Conservation (phyloP, 257 asterid species). For the Capsicum rhomboideum region DNA sequence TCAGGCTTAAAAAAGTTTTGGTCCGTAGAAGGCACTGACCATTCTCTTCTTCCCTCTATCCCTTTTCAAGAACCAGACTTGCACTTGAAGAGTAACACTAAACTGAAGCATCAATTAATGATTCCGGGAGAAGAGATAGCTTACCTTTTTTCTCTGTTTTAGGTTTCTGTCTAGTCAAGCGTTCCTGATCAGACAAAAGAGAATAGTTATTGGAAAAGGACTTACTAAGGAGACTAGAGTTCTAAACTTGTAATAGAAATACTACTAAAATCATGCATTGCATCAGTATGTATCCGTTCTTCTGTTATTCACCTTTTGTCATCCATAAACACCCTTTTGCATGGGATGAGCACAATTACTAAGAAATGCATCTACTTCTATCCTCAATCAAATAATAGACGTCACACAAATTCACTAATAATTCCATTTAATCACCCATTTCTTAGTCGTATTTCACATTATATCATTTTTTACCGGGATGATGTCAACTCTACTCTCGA, state of each 20-base stretch:
- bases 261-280: background rate
- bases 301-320: background rate
- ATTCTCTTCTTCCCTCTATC: background rate
- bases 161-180: constrained; percentile 23
- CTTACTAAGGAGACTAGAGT: background rate
- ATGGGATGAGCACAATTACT: background rate
- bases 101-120: background rate
- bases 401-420: background rate
- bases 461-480: background rate
- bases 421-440: background rate
- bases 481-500: background rate
- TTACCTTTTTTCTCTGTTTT: constrained; percentile 52
- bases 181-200: constrained; percentile 34
- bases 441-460: background rate
- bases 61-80: background rate
- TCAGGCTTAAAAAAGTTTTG: background rate
- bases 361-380: background rate
- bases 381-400: background rate
- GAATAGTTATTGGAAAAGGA: background rate
- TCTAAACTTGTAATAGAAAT: background rate
- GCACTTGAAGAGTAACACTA: background rate
- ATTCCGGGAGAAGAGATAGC: constrained; percentile 5
- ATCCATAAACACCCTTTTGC: background rate
- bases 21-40: background rate
- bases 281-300: background rate